Evolutionary conservation across 2,329 filamentous ascomycete genomes (phyloP).

Genomic region (Claviceps humidiphila): DNA sequence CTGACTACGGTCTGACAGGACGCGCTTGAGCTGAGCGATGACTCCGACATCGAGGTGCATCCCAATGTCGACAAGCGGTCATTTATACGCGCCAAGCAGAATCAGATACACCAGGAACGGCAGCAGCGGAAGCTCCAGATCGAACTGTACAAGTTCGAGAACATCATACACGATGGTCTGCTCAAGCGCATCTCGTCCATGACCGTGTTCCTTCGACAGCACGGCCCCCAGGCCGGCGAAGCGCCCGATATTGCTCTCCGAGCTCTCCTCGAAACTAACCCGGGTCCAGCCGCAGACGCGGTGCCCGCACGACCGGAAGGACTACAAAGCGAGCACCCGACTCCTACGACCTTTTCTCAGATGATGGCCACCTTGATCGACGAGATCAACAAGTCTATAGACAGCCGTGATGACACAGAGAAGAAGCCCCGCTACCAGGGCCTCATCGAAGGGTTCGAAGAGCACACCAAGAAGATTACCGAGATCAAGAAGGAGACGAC

Average conservation of each 20-base stretch:
- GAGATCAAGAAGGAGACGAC: constrained; percentile 64
- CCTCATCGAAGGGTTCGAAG: constrained; percentile 66
- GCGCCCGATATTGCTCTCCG: constrained; percentile 79
- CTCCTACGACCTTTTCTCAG: constrained; percentile 75
- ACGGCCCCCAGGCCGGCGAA: constrained; percentile 46
- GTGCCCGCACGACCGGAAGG: constrained; percentile 65
- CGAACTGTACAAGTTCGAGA: constrained; percentile 82
- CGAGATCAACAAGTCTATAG: constrained; percentile 74
- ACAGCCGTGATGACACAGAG: constrained; percentile 59
- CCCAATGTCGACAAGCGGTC: constrained; percentile 97
- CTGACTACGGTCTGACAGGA: constrained; percentile 36
- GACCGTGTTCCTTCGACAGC: constrained; percentile 59
- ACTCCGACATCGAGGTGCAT: constrained; percentile 96
- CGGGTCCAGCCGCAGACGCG: constrained; percentile 58
- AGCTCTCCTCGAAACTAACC: constrained; percentile 70
- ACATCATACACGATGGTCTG: constrained; percentile 82
- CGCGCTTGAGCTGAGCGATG: constrained; percentile 89
- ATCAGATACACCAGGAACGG: constrained; percentile 88
- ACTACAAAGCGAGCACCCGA: constrained; percentile 61
- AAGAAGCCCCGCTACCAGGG: constrained; percentile 49
- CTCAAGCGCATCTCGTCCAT: constrained; percentile 71
- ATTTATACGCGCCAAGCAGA: constrained; percentile 96
- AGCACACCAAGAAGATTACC: constrained; percentile 65
- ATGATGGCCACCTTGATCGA: constrained; percentile 98
- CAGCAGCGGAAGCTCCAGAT: constrained; percentile 79